A percentile compares a stretch with the other conserved stretches of the same genome.
phyloP scores from a whole-genome alignment of 768 basidiomycete species.

The Trametes sanguinea region DNA sequence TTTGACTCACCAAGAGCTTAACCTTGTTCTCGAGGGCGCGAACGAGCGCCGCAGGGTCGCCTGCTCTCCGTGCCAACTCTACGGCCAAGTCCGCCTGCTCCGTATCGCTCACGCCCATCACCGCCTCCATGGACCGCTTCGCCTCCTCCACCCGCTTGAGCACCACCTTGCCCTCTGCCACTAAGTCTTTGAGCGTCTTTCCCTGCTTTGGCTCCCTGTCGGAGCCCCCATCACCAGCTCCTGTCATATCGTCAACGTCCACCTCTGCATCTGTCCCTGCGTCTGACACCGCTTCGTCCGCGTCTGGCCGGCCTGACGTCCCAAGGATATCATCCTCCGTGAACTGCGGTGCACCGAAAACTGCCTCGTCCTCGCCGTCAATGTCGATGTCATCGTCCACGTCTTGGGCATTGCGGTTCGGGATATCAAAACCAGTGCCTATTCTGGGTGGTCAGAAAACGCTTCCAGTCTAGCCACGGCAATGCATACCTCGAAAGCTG shows the following conservation, averaged over 20 bases:
- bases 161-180: conserved; percentile 51
- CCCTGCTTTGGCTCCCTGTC: conserved; percentile 28
- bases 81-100: conserved; percentile 42
- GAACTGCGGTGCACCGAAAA: conserved; percentile 75
- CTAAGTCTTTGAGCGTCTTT: conserved; percentile 45
- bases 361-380: conserved; percentile 70
- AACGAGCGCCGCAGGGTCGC: conserved; percentile 51
- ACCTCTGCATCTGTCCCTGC: conserved; percentile 36
- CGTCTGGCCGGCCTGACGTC: neutral
- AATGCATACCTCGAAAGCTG: conserved; percentile 36
- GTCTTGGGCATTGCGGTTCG: conserved; percentile 56
- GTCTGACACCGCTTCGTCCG: conserved; percentile 1
- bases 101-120: conserved; percentile 40
- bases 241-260: conserved; percentile 45
- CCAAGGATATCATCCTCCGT: conserved; percentile 69
- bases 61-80: conserved; percentile 47
- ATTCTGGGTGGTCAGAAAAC: neutral
- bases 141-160: conserved; percentile 27
- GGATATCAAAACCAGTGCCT: conserved; percentile 76
- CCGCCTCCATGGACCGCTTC: conserved; percentile 42
- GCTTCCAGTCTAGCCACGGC: neutral
- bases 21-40: conserved; percentile 64
- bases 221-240: conserved; percentile 28
- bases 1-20: conserved; percentile 49
- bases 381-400: conserved; percentile 81